Conservation (phyloP, 192 early-diverging fungal genomes). For the Geranomyces michiganensis region DNA sequence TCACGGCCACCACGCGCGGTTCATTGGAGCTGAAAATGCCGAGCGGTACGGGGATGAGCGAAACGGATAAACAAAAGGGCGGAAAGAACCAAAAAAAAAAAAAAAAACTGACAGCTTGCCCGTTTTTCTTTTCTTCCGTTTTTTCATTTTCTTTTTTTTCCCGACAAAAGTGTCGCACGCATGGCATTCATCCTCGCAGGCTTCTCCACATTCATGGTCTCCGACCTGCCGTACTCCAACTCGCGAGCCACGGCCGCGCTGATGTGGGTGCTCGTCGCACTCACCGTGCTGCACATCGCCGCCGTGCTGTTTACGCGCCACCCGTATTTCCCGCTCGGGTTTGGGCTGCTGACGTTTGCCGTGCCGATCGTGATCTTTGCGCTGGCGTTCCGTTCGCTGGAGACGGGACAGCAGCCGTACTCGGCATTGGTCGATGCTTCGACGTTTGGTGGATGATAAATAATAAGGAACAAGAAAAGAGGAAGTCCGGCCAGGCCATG, state of each 20-base stretch:
- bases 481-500: too few relatives aligned
- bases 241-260: conserved; percentile 20
- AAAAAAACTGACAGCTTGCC: too few relatives aligned
- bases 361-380: conserved; percentile 25
- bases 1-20: neutral
- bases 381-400: conserved; percentile 18
- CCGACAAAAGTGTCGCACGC: conserved; percentile 5
- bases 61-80: too few relatives aligned
- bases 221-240: conserved; percentile 11
- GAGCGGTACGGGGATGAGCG: too few relatives aligned
- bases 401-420: too few relatives aligned
- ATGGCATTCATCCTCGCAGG: conserved; percentile 26
- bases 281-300: conserved; percentile 23
- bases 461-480: too few relatives aligned
- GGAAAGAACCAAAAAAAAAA: too few relatives aligned
- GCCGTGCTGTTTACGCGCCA: conserved; percentile 30
- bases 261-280: conserved; percentile 18
- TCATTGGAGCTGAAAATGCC: conserved; percentile 27
- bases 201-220: conserved; percentile 11
- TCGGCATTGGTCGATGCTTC: too few relatives aligned
- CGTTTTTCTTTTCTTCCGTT: too few relatives aligned
- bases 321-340: conserved; percentile 10
- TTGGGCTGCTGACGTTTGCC: conserved; percentile 22
- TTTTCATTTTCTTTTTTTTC: too few relatives aligned
- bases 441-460: too few relatives aligned